A percentile compares a stretch with the other conserved stretches of the same genome.
Evolutionary conservation across 139 green algal species (phyloP).

Genomic region (Chlamydomonas incerta): DNA sequence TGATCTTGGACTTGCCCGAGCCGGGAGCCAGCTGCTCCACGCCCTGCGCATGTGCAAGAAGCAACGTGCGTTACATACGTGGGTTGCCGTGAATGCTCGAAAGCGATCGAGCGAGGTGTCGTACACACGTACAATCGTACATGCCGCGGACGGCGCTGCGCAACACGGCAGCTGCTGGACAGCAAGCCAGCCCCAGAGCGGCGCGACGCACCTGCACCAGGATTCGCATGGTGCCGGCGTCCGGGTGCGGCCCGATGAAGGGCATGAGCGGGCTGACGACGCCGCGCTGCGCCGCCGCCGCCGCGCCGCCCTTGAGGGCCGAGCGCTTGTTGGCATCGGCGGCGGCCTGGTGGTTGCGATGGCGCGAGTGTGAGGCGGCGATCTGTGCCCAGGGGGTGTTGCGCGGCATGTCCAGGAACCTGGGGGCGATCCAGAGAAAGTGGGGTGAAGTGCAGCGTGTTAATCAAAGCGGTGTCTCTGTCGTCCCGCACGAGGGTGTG

Average conservation of each 20-base stretch:
- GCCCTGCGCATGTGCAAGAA: background rate
- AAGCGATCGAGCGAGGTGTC: background rate
- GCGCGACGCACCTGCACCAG: background rate
- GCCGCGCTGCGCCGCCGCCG: background rate
- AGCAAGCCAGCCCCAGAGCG: background rate
- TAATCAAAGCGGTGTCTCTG: background rate
- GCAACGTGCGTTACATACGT: background rate
- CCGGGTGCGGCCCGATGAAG: conserved; percentile 39
- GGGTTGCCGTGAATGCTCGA: background rate
- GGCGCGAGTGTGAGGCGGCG: background rate
- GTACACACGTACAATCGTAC: no score
- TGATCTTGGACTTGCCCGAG: background rate
- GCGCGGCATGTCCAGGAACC: conserved; percentile 19
- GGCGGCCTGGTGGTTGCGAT: background rate
- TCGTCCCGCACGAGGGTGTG: background rate
- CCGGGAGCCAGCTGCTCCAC: conserved; percentile 3
- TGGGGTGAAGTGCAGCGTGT: background rate
- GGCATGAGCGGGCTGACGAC: conserved; percentile 5
- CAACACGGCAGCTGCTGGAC: no score
- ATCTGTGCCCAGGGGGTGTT: background rate
- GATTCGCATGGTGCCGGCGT: conserved; percentile 46
- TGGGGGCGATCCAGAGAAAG: background rate
- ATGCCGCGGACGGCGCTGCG: no score
- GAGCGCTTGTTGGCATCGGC: background rate
- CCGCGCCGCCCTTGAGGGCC: conserved; percentile 4